phyloP scores from a whole-genome alignment of 176 grass and related monocot species.

The Oropetium thomaeum region DNA sequence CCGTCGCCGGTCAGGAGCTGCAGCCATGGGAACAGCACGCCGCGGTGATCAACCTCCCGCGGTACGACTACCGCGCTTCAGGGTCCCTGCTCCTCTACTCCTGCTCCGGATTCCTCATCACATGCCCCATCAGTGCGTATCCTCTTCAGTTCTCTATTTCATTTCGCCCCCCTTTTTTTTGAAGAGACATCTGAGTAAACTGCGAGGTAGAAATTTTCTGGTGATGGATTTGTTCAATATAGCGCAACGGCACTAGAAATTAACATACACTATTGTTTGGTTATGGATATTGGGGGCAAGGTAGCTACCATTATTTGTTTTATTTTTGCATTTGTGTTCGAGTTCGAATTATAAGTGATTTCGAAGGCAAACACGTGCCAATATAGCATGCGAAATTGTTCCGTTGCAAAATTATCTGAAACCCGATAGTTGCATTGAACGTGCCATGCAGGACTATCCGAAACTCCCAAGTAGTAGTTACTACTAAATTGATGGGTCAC shows the following conservation, averaged over 20 bases:
- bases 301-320: neutral
- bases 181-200: neutral
- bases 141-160: neutral
- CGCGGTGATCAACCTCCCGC: slow-evolving; percentile 80
- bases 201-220: neutral
- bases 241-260: neutral
- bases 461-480: neutral
- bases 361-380: neutral
- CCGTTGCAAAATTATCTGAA: neutral
- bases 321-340: neutral
- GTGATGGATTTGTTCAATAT: slow-evolving; percentile 5
- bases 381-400: neutral
- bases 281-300: neutral
- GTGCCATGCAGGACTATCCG: neutral
- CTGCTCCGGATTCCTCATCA: slow-evolving; percentile 95
- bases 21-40: slow-evolving; percentile 90
- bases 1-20: slow-evolving; percentile 26
- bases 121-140: slow-evolving; percentile 88
- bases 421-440: neutral
- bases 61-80: slow-evolving; percentile 80
- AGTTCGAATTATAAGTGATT: neutral
- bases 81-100: slow-evolving; percentile 67
- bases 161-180: neutral
- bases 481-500: neutral
- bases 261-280: neutral